Base-by-base conservation (phyloP, 805 yeast species). In the Spathaspora arborariae region DNA sequence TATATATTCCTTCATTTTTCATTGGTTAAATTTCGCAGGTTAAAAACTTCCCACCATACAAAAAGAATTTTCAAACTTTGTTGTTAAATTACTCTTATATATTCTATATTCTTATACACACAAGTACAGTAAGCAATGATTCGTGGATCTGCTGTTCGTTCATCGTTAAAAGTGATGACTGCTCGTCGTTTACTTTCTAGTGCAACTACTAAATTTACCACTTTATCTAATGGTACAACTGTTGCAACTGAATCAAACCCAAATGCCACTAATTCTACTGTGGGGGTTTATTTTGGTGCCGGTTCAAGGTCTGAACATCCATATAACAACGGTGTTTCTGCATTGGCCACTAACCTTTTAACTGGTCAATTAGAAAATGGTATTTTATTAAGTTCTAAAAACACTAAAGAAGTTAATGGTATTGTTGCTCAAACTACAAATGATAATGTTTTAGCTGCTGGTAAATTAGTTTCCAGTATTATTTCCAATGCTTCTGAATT, bases 231-330 rank as follows among this genome's bases (percentile, higher is more conserved):
- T 64, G 95, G 95, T 56, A 69, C 85, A 51, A 80, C 86, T 50
- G 78, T 87, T 54, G 89, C 89, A 51, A 74, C 88, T 43, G 87
- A 84, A 67, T 56, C 76, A 55, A 77, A 81, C 68, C 77, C 84
- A 37, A 57, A 67, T 46, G 79, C 81, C 49, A 63, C 74, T 48
- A 62, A 83, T 34, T 73, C 88, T 42, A 75, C 88, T 33, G 74
- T 84, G 55, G 92, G 94, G 67, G 67, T 84, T 48, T 86, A 76
- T 65, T 72, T 76, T 62, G 85, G 84, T 55, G 86, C 90, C 44
- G 96, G 96, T 65, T 81, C 92, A 42, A 75, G 90, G 64, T 67
- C 85, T 45, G 96, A 87, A 68, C 85, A 84, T 68, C 75, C 88
- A 39, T 85, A 81, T 79, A 84, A 82, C 74, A 86, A 87, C 57